phyloP scores from a whole-genome alignment of 2,329 filamentous ascomycete genomes.

The Akanthomyces uredinophilus region DNA sequence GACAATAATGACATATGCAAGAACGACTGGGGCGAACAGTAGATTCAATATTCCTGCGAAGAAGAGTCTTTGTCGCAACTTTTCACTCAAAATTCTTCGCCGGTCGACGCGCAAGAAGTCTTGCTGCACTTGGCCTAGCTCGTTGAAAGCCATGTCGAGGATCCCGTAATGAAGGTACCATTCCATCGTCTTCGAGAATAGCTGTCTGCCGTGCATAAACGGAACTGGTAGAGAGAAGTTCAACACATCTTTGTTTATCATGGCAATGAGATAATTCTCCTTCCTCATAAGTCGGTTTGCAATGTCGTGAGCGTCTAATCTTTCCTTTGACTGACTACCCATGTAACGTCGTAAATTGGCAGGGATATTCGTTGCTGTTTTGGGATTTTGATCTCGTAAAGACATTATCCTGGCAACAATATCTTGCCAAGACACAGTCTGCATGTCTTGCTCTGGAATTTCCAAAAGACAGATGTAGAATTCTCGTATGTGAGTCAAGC shows the following conservation, averaged over 20 bases:
- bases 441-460: constrained; percentile 79
- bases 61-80: constrained; percentile 69
- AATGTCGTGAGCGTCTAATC: constrained; percentile 94
- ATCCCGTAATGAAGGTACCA: constrained; percentile 91
- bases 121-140: constrained; percentile 78
- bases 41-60: constrained; percentile 84
- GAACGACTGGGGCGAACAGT: constrained; percentile 77
- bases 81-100: constrained; percentile 71
- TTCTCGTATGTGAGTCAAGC: constrained; percentile 72
- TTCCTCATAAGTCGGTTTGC: constrained; percentile 94
- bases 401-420: constrained; percentile 81
- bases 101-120: constrained; percentile 81
- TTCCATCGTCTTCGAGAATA: constrained; percentile 85
- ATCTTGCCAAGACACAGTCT: constrained; percentile 91
- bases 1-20: constrained; percentile 79
- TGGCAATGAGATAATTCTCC: constrained; percentile 93
- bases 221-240: constrained; percentile 83
- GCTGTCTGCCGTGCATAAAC: constrained; percentile 69
- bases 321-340: constrained; percentile 84
- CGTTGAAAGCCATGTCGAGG: constrained; percentile 90
- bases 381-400: constrained; percentile 78
- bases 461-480: constrained; percentile 81
- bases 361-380: constrained; percentile 59
- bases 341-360: constrained; percentile 52
- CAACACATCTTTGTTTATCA: constrained; percentile 95